phyloP scores from a whole-genome alignment of 805 yeast species.

The Phaffomyces opuntiae region DNA sequence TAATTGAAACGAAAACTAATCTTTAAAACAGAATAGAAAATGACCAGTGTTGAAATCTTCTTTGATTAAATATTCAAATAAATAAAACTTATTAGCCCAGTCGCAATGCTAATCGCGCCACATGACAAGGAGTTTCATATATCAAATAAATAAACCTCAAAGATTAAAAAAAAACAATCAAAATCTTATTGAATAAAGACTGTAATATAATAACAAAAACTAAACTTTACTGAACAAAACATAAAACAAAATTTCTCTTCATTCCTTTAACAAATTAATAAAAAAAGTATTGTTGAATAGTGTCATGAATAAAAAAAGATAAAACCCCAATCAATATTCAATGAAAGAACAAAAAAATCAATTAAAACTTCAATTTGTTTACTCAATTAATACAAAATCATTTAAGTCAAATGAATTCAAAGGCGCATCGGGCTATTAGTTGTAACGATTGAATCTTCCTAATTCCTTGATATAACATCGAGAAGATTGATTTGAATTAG shows the following conservation, averaged over 20 bases:
- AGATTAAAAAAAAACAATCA: background rate
- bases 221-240: no score
- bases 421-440: conserved; percentile 28
- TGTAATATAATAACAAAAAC: background rate
- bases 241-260: no score
- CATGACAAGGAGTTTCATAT: conserved; percentile 9
- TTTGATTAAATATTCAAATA: background rate
- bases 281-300: background rate
- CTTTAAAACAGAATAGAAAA: background rate
- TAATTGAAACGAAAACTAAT: no score
- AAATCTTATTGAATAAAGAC: background rate
- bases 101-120: conserved; percentile 22
- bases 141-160: background rate
- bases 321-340: background rate
- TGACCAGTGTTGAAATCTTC: no score
- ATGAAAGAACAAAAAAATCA: background rate
- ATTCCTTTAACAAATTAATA: no score
- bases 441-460: background rate
- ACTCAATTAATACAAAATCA: conserved; percentile 24
- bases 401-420: conserved; percentile 25
- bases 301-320: background rate
- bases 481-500: background rate
- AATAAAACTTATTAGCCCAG: conserved; percentile 13
- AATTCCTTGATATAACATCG: no score
- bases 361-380: background rate